Evolutionary conservation across 495 filamentous ascomycete species (phyloP).

Genomic region (Penicillium daleae): DNA sequence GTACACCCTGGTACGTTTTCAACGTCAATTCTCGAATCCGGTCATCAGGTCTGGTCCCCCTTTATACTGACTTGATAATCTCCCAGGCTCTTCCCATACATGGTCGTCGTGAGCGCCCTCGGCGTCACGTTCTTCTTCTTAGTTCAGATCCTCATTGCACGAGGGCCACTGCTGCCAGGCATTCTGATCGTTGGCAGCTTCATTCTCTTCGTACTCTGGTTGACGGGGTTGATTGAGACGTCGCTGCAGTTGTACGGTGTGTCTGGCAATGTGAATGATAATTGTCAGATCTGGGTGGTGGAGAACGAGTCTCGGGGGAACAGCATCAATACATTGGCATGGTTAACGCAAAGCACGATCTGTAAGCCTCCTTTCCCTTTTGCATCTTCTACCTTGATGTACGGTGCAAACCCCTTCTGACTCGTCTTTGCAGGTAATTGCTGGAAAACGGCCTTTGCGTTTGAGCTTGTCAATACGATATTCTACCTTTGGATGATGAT

Average conservation of each 20-base stretch:
- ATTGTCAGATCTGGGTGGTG: slow-evolving; percentile 76
- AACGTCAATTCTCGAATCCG: neutral
- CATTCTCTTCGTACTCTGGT: slow-evolving; percentile 90
- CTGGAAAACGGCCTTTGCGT: slow-evolving; percentile 64
- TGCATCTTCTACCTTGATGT: neutral
- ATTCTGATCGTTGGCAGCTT: slow-evolving; percentile 91
- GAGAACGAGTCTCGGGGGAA: slow-evolving; percentile 60
- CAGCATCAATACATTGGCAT: slow-evolving; percentile 75
- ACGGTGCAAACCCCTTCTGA: slow-evolving; percentile 1
- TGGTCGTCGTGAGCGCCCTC: slow-evolving; percentile 72
- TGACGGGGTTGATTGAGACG: slow-evolving; percentile 89
- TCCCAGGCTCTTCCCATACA: slow-evolving; percentile 90
- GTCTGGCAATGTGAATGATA: slow-evolving; percentile 70
- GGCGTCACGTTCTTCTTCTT: slow-evolving; percentile 73
- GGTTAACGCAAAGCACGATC: slow-evolving; percentile 83
- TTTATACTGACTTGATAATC: slow-evolving; percentile 17
- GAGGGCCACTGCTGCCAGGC: slow-evolving; percentile 81
- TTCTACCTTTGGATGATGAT: slow-evolving; percentile 96
- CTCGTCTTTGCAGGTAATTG: slow-evolving; percentile 45
- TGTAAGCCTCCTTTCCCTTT: slow-evolving; percentile 62
- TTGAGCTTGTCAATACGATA: slow-evolving; percentile 75
- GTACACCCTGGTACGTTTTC: slow-evolving; percentile 77
- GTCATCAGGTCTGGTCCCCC: neutral
- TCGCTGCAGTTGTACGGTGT: slow-evolving; percentile 88
- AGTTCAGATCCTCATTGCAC: slow-evolving; percentile 71